These are phyloP conservation scores for Exophiala lecanii-corni DNA, from an alignment of 2,329 filamentous ascomycete species.

Conservation along the genomic window DNA sequence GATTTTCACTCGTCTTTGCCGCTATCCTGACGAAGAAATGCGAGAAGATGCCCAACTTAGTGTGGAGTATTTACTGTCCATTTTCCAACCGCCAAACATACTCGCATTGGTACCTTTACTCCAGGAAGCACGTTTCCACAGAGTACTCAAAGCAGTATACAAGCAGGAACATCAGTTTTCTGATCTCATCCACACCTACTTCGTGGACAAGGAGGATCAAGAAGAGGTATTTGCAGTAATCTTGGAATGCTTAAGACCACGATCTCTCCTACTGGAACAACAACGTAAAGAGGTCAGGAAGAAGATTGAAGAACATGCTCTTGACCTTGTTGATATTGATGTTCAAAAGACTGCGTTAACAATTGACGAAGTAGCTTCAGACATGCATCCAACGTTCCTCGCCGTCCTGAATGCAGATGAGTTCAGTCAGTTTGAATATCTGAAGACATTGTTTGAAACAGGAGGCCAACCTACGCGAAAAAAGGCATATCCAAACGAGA, in stretches of 20 bases:
- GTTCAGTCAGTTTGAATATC: constrained; percentile 68
- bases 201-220: constrained; percentile 76
- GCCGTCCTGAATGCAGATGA: constrained; percentile 56
- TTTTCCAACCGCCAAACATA: constrained; percentile 85
- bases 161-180: constrained; percentile 73
- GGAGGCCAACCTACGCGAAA: constrained; percentile 23
- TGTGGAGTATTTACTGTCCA: constrained; percentile 86
- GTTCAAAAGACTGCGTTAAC: constrained; percentile 61
- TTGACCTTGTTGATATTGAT: constrained; percentile 63
- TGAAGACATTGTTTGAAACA: constrained; percentile 67
- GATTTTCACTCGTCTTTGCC: constrained; percentile 76
- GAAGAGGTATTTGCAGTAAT: constrained; percentile 75
- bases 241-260: constrained; percentile 64
- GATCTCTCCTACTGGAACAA: constrained; percentile 59
- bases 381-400: constrained; percentile 64
- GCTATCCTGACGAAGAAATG: constrained; percentile 73
- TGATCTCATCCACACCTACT: constrained; percentile 72
- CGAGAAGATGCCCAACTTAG: constrained; percentile 96
- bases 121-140: constrained; percentile 75
- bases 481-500: constrained; percentile 43
- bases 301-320: constrained; percentile 62
- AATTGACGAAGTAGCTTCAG: constrained; percentile 57
- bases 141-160: constrained; percentile 87
- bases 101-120: constrained; percentile 71
- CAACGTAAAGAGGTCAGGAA: constrained; percentile 68